Evolutionary conservation across 83 land plant species (phyloP), one percentile per base, ranked within the genome.

Genomic region (Picea engelmannii): DNA sequence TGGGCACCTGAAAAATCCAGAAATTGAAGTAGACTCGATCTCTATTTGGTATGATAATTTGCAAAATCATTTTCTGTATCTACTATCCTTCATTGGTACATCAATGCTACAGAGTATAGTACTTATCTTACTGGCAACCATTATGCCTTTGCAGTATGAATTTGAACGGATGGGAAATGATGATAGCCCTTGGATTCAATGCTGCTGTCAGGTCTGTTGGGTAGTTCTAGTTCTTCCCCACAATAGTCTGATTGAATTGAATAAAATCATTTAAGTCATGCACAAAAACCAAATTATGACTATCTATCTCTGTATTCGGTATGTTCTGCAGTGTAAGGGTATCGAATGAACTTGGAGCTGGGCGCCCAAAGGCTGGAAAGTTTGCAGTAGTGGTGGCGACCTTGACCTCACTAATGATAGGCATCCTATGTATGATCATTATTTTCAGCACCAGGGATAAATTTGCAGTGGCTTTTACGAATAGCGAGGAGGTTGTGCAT

Each of bases 321-420:
- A 3, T 55, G 59, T 55, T 55, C 59, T 55, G 18, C 64, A 91
- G 91, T 81, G 91, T 87, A 55, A 81, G 91, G 38, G 91, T 89
- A 27, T 79, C 87, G 1, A 89, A 91, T 66, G 91, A 89, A 66
- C 79, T 91, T 16, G 91, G 91, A 40, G 85, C 79, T 58, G 89
- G 88, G 20, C 76, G 79, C 62, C 86, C 87, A 3, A 81, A 78
- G 7, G 85, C 85, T 38, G 88, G 85, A 8, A 81, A 81, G 65
- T 91, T 89, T 40, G 67, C 91, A 12, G 82, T 89, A 0, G 73
- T 80, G 31, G 88, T 87, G 9, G 83, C 78, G 20, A 13, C 80
- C 11, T 23, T 76, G 13, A 84, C 81, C 6, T 83, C 89, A 17
- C 2, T 73, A 6, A 7, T 61, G 20, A 68, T 91, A 44, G 84